Evolutionary conservation across 2,329 filamentous ascomycete species (phyloP).

Genomic region (Sporothrix variecibatus): DNA sequence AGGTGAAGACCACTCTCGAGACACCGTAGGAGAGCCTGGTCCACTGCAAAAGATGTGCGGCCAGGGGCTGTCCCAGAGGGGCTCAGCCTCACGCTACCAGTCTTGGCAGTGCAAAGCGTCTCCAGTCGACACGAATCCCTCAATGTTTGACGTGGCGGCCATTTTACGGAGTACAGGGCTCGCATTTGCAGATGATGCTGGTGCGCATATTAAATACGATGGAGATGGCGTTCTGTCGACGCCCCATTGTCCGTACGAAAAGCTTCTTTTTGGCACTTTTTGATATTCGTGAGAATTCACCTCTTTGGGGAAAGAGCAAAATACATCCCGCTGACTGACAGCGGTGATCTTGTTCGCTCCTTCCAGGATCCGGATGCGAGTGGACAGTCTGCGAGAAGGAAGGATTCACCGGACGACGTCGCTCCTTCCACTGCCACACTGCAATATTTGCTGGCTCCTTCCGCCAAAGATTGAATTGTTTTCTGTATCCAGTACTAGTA

Average conservation of each 20-base stretch:
- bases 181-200: not conserved
- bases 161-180: not conserved
- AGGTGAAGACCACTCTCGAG: too few relatives aligned
- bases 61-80: constrained; percentile 11
- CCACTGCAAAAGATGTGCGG: not conserved
- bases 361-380: not conserved
- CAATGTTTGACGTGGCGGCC: not conserved
- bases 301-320: not conserved
- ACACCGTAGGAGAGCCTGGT: not conserved
- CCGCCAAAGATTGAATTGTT: not conserved
- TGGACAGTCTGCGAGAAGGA: not conserved
- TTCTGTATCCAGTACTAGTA: not conserved
- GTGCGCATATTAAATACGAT: not conserved
- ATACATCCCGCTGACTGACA: not conserved
- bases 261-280: not conserved
- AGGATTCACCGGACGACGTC: not conserved
- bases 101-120: constrained; percentile 21
- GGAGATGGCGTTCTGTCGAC: not conserved
- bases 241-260: not conserved
- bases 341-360: not conserved
- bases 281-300: not conserved
- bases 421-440: constrained; percentile 12
- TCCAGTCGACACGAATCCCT: not conserved
- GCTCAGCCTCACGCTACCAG: constrained; percentile 27
- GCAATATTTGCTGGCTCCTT: not conserved